These are phyloP conservation scores for Syzygium oleosum DNA, from an alignment of 345 rosid genomes.

Conservation along the genomic window DNA sequence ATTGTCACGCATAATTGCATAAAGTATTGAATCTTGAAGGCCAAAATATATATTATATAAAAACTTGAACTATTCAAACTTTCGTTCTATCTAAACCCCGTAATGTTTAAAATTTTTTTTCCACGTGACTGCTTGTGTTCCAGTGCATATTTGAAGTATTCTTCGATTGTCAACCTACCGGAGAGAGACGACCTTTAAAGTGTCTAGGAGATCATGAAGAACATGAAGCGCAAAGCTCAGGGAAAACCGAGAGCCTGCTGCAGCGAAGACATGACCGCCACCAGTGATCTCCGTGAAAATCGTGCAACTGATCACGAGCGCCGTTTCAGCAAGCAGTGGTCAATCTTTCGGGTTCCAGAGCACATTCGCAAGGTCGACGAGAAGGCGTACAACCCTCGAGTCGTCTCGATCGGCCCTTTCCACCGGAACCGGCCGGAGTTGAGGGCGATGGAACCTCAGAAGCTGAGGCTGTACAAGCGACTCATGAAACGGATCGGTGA, in stretches of 20 bases:
- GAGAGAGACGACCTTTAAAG: not conserved
- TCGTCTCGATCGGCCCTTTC: not conserved
- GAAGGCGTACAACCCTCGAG: not conserved
- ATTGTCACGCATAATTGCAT: not conserved
- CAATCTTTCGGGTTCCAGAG: not conserved
- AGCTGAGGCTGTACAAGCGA: not conserved
- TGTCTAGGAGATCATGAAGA: not conserved
- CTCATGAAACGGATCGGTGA: not conserved
- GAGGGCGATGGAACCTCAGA: slow-evolving; percentile 2
- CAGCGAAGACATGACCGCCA: not conserved
- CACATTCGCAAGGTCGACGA: not conserved
- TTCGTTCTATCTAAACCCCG: not conserved
- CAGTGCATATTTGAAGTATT: not conserved
- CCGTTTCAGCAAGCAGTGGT: not conserved
- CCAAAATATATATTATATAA: not conserved
- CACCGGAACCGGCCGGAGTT: not conserved
- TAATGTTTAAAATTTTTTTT: not conserved
- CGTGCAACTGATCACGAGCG: not conserved
- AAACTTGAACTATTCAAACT: not conserved
- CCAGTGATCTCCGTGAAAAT: not conserved
- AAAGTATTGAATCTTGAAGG: not conserved
- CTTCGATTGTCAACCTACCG: not conserved
- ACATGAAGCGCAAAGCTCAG: not conserved
- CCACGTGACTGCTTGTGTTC: not conserved
- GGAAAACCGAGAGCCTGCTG: not conserved